Evolutionary conservation across 2,329 filamentous ascomycete species (phyloP).

Genomic region (Chalaropsis thielavioides): DNA sequence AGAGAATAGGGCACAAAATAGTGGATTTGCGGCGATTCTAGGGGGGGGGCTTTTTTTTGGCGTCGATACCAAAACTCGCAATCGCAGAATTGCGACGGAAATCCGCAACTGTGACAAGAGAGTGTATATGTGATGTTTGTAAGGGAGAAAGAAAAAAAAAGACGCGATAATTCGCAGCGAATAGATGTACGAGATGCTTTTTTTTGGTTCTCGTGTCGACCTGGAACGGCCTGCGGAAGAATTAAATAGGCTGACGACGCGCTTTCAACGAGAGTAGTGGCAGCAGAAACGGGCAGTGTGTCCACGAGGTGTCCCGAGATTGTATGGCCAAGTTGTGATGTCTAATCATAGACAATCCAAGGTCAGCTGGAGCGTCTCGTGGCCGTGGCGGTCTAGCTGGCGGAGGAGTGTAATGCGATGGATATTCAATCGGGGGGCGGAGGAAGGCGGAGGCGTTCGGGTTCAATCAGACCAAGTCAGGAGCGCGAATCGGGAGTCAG

Average conservation of each 20-base stretch:
- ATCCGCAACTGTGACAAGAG: neutral
- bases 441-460: neutral
- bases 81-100: neutral
- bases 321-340: neutral
- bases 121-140: neutral
- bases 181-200: neutral
- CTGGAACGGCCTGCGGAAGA: neutral
- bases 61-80: slow-evolving; percentile 1
- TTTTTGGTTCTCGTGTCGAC: neutral
- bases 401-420: neutral
- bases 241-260: neutral
- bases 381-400: no score
- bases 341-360: neutral
- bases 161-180: neutral
- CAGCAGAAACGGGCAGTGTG: neutral
- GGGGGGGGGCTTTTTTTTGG: neutral
- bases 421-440: neutral
- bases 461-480: neutral
- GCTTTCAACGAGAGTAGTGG: neutral
- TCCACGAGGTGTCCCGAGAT: neutral
- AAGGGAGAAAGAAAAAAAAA: neutral
- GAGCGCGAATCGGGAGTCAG: neutral
- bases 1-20: neutral
- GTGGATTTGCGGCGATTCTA: neutral
- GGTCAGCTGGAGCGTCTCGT: neutral